Conservation (phyloP, 1,139 yeast species). For the Magnusiomyces fungicola region DNA sequence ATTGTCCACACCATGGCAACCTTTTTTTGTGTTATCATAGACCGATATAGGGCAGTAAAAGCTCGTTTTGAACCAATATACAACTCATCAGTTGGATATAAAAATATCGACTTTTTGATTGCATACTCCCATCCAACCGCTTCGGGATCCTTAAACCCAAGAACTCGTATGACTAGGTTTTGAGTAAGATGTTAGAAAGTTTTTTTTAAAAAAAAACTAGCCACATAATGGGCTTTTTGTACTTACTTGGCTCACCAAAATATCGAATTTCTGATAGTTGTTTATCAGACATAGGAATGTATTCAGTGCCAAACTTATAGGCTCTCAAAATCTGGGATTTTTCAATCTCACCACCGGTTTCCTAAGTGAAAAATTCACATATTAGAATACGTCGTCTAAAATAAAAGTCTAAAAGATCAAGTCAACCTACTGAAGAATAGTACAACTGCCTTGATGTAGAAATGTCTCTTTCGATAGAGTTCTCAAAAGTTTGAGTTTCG, state of each 20-base stretch:
- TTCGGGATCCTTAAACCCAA: slow-evolving; percentile 55
- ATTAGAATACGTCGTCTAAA: too few relatives aligned
- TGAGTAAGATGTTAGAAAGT: too few relatives aligned
- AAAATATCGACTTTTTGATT: slow-evolving; percentile 49
- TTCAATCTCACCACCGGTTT: slow-evolving; percentile 39
- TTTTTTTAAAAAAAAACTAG: slow-evolving; percentile 49
- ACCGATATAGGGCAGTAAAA: slow-evolving; percentile 58
- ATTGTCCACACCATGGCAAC: slow-evolving; percentile 73
- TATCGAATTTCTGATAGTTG: neutral
- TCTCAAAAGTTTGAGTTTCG: too few relatives aligned
- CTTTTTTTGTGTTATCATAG: slow-evolving; percentile 44
- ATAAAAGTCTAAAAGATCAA: too few relatives aligned
- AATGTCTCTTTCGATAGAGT: too few relatives aligned
- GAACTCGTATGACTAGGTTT: slow-evolving; percentile 31
- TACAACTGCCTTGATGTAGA: too few relatives aligned
- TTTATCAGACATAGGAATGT: neutral
- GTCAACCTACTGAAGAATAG: too few relatives aligned
- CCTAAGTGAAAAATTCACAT: too few relatives aligned
- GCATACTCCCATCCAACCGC: slow-evolving; percentile 37
- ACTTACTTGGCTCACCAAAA: slow-evolving; percentile 33
- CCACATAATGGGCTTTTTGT: too few relatives aligned
- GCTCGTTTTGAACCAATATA: slow-evolving; percentile 59
- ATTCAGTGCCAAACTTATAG: slow-evolving; percentile 41
- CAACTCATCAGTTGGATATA: slow-evolving; percentile 51
- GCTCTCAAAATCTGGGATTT: slow-evolving; percentile 34